Evolutionary conservation across 1,139 yeast species (phyloP).

Genomic region (Geotrichum fermentans): DNA sequence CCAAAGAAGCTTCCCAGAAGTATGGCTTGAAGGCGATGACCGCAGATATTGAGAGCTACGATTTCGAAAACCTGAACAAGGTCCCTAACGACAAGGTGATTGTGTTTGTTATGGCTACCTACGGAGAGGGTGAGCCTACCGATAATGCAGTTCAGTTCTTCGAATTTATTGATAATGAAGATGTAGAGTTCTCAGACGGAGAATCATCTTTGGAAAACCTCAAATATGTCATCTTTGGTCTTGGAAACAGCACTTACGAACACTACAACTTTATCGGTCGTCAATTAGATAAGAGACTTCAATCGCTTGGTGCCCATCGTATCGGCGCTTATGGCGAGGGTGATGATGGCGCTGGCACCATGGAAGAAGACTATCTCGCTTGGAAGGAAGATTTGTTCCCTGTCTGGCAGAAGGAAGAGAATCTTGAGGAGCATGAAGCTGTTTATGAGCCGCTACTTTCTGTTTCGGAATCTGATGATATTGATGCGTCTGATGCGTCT

Average conservation of each 20-base stretch:
- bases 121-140: constrained; percentile 98
- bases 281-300: constrained; percentile 49
- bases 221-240: constrained; percentile 73
- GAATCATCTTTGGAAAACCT: constrained; percentile 60
- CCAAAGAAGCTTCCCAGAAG: constrained; percentile 79
- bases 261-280: constrained; percentile 81
- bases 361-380: constrained; percentile 89
- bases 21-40: constrained; percentile 81
- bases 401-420: constrained; percentile 57
- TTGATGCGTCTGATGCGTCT: constrained; percentile 37
- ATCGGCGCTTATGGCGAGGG: constrained; percentile 81
- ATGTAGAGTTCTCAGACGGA: constrained; percentile 37
- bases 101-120: constrained; percentile 80
- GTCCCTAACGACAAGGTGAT: constrained; percentile 54
- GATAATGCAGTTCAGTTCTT: constrained; percentile 80
- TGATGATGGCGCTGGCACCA: constrained; percentile 90
- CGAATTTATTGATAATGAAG: constrained; percentile 37
- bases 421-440: constrained; percentile 70
- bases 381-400: constrained; percentile 85
- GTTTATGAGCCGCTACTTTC: constrained; percentile 69
- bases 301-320: constrained; percentile 61
- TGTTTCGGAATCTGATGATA: constrained; percentile 38
- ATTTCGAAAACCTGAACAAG: constrained; percentile 66
- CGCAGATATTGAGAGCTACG: constrained; percentile 84
- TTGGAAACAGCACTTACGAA: constrained; percentile 92